Evolutionary conservation across 768 basidiomycete species (phyloP), one percentile per base, ranked within the genome.

Genomic region (Albatrellus ellisii): DNA sequence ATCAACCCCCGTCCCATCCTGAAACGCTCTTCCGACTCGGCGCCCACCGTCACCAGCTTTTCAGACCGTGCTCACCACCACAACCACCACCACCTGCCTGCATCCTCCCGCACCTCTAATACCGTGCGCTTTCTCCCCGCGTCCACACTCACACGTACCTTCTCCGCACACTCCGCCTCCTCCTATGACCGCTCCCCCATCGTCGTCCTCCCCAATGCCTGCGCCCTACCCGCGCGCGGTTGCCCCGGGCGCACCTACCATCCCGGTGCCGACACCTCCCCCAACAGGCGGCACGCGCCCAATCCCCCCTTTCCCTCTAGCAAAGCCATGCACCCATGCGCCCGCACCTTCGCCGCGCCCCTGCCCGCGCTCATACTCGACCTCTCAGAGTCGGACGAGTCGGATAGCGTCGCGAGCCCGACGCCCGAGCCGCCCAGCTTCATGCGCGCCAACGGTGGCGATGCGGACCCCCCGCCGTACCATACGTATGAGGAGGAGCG

Each of bases 151-250:
- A 54, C 62, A 25, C 58, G 60, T 42, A 62, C 61, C 42, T 64
- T 66, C 54, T 52, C 55, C 24, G 68, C 69, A 12, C 58, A 70
- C 55, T 65, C 65, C 4, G 47, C 67, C 26, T 53, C 62, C 26
- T 55, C 63, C 6, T 89, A 89, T 62, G 85, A 89, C 65, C 79
- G 86, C 44, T 73, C 80, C 3, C 84, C 85, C 45, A 82, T 89
- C 55, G 64, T 75, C 54, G 79, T 85, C 49, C 54, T 71, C 18
- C 78, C 79, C 25, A 84, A 87, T 54, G 58, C 67, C 26, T 87
- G 84, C 54, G 75, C 77, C 8, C 68, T 90, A 18, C 86, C 87
- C 26, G 83, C 74, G 51, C 76, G 86, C 46, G 82, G 82, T 24
- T 81, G 78, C 55, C 78, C 79, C 38, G 79, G 80, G 21, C 69